A percentile compares a stretch with the other conserved stretches of the same genome.
Evolutionary conservation across 2,329 filamentous ascomycete genomes (phyloP).

Genomic region (Aspergillus pseudoterreus): DNA sequence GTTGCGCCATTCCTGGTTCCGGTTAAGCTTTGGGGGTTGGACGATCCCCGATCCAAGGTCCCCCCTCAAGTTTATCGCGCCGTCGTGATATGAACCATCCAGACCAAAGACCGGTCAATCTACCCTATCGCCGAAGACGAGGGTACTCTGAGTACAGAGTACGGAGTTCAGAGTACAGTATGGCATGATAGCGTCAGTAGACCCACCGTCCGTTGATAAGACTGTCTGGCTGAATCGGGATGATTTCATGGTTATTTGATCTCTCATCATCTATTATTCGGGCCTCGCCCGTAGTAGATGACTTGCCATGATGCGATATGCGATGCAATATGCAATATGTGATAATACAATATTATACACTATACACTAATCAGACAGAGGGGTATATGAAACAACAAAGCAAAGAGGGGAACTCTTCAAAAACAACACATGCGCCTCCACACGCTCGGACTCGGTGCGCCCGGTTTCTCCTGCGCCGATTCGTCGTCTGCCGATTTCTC

Average conservation of each 20-base stretch:
- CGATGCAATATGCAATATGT: too few relatives aligned
- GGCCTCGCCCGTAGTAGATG: background rate
- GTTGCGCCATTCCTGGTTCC: constrained; percentile 4
- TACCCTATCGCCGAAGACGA: background rate
- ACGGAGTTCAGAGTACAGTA: background rate
- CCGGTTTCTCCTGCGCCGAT: constrained; percentile 1
- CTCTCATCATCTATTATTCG: too few relatives aligned
- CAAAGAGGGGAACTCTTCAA: background rate
- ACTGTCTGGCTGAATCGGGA: background rate
- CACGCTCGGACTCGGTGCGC: constrained; percentile 6
- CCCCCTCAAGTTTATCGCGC: background rate
- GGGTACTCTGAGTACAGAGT: background rate
- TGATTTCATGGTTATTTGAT: too few relatives aligned
- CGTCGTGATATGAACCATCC: background rate
- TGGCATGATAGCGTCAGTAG: constrained; percentile 8
- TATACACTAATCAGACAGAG: background rate
- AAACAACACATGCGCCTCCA: constrained; percentile 18
- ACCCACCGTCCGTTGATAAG: background rate
- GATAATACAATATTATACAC: background rate
- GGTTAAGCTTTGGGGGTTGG: background rate
- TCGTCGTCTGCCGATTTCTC: constrained; percentile 1
- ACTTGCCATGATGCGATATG: too few relatives aligned
- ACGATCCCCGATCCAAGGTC: background rate
- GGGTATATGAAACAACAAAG: constrained; percentile 3
- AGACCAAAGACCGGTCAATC: background rate